phyloP scores from a whole-genome alignment of 2,329 filamentous ascomycete genomes.

The Thelonectria olida region DNA sequence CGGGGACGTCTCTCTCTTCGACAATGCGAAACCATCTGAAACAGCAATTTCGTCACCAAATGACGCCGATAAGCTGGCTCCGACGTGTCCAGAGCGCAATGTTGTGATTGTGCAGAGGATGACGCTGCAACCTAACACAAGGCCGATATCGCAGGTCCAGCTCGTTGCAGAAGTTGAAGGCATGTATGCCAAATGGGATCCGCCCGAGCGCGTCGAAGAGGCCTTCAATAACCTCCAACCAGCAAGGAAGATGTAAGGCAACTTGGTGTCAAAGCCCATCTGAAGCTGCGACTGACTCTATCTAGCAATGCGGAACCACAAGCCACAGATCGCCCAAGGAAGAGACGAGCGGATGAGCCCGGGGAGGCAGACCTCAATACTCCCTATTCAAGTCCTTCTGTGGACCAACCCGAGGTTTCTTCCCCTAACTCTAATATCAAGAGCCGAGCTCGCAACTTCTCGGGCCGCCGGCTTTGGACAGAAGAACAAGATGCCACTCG shows the following conservation, averaged over 20 bases:
- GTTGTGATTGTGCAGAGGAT: no score
- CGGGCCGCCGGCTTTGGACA: slow-evolving; percentile 38
- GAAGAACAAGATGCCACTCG: slow-evolving; percentile 30
- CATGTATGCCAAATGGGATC: background rate
- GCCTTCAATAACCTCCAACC: background rate
- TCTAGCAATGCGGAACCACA: background rate
- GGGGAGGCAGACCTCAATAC: background rate
- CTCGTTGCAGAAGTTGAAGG: no score
- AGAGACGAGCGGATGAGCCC: background rate
- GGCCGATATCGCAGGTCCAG: no score
- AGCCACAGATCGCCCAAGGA: background rate
- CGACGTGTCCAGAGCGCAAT: no score
- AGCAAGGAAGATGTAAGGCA: background rate
- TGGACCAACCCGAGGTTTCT: background rate
- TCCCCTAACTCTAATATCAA: background rate
- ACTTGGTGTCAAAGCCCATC: background rate
- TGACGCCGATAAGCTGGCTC: no score
- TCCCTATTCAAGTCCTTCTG: background rate
- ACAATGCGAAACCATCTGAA: no score
- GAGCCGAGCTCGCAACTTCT: background rate
- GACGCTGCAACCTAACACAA: no score
- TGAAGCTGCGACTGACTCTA: background rate
- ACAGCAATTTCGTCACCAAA: no score
- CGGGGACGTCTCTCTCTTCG: no score
- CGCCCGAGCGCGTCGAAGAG: background rate